Evolutionary conservation across 371 early-diverging fungal species (phyloP), one percentile per base, ranked within the genome.

Genomic region (Mortierella sp.): DNA sequence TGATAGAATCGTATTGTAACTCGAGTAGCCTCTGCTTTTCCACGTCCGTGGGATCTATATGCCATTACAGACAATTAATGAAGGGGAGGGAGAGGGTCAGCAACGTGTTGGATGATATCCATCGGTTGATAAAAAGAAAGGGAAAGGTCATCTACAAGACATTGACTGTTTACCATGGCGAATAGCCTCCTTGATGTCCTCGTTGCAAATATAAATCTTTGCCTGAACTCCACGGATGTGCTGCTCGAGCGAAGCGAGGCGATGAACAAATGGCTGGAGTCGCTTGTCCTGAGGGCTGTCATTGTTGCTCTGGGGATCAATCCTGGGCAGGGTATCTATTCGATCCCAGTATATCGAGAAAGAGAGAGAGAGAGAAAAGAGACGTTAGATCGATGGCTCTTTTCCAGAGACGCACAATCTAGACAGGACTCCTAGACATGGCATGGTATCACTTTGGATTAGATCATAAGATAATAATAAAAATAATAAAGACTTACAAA

Each of bases 171-270:
- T 73, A 81, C 81, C 76, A 65, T 80, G 60, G 15, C 51, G 52
- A 52, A 70, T 62, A 44, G 62, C 65, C 53, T 70, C 73, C 70
- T 73, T 70, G 21, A 82, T 77, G 57, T 83, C 83, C 46, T 83
- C 82, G 50, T 75, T 83, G 60, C 83, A 83, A 64, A 83, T 80
- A 43, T 80, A 82, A 60, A 83, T 53, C 66, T 82, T 83, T 37
- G 83, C 83, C 47, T 83, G 83, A 30, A 83, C 68, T 11, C 80
- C 83, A 60, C 82, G 80, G 51, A 83, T 70, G 59, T 80, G 70
- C 23, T 83, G 83, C 57, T 82, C 83, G 56, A 82, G 19, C 16
- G 70, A 63, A 19, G 83, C 82, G 26, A 83, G 63, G 14, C 79
- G 72, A 25, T 83, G 82, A 55, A 81, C 74, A 55, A 81, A 82